Evolutionary conservation across 1,284 basidiomycete species (phyloP).

Genomic region (Agaricales sp.): DNA sequence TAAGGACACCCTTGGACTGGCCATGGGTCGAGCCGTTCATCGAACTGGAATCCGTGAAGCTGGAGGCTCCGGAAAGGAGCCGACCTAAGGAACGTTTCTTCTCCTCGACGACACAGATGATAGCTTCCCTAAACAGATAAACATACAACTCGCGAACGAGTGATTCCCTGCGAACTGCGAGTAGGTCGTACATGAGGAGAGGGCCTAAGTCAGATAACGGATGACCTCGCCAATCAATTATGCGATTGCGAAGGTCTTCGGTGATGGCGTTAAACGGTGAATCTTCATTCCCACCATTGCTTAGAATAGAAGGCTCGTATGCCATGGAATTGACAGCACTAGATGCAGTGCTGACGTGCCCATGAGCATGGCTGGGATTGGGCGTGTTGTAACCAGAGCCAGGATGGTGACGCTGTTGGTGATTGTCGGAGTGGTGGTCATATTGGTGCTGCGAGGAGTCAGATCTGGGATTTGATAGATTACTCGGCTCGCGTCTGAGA

Average conservation of each 20-base stretch:
- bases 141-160: constrained; percentile 88
- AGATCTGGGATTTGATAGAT: constrained; percentile 15
- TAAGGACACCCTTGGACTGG: constrained; percentile 67
- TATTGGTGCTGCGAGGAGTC: neutral
- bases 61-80: constrained; percentile 49
- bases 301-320: constrained; percentile 1
- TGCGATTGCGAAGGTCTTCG: constrained; percentile 78
- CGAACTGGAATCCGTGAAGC: constrained; percentile 36
- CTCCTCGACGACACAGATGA: constrained; percentile 94
- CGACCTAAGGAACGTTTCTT: constrained; percentile 73
- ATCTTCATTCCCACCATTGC: constrained; percentile 17
- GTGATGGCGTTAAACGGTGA: constrained; percentile 74
- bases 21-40: constrained; percentile 26
- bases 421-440: neutral
- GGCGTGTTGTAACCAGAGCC: neutral
- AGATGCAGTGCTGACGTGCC: neutral
- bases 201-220: constrained; percentile 80
- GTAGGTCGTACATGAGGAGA: constrained; percentile 84
- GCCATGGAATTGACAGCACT: neutral
- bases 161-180: constrained; percentile 80
- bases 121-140: constrained; percentile 93
- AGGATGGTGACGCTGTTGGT: neutral
- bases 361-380: neutral
- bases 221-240: constrained; percentile 92
- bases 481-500: constrained; percentile 18